Evolutionary conservation across 192 early-diverging fungal species (phyloP).

Genomic region (Coemansia umbellata): DNA sequence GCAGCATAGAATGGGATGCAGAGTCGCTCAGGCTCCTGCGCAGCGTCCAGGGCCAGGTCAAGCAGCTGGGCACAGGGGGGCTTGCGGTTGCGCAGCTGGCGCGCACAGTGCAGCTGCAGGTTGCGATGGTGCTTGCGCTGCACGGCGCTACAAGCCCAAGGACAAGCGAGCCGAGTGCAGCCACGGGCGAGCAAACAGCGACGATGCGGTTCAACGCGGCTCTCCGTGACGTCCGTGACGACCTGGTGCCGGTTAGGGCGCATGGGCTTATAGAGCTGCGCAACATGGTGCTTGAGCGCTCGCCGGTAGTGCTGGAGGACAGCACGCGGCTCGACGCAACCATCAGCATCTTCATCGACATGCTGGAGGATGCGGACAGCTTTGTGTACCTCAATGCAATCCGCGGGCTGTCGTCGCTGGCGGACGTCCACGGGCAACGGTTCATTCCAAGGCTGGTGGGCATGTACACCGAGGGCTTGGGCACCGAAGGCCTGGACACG

Average conservation of each 20-base stretch:
- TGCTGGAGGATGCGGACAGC: constrained; percentile 75
- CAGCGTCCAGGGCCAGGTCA: constrained; percentile 10
- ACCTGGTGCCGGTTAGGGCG: constrained; percentile 80
- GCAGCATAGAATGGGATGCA: constrained; percentile 2
- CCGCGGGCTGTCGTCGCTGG: constrained; percentile 75
- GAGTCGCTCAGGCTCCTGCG: constrained; percentile 25
- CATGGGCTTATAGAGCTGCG: constrained; percentile 81
- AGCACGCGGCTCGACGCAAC: constrained; percentile 59
- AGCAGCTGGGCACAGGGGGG: constrained; percentile 1
- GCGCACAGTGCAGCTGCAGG: constrained; percentile 12
- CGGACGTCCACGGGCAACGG: constrained; percentile 70
- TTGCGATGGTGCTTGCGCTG: constrained; percentile 36
- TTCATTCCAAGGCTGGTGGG: constrained; percentile 65
- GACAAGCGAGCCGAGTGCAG: not conserved
- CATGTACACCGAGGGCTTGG: constrained; percentile 58
- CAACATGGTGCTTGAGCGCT: constrained; percentile 71
- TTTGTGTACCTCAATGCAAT: constrained; percentile 94
- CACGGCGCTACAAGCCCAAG: constrained; percentile 14
- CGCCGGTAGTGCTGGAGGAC: constrained; percentile 52
- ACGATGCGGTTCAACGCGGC: constrained; percentile 66
- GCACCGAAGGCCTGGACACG: constrained; percentile 56
- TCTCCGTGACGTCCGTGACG: constrained; percentile 70
- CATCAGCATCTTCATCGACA: constrained; percentile 73
- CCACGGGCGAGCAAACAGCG: constrained; percentile 18
- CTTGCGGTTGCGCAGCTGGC: constrained; percentile 4